Evolutionary conservation across 108 stramenopile genomes (phyloP).

Genomic region (Hondaea fermentalgiana): DNA sequence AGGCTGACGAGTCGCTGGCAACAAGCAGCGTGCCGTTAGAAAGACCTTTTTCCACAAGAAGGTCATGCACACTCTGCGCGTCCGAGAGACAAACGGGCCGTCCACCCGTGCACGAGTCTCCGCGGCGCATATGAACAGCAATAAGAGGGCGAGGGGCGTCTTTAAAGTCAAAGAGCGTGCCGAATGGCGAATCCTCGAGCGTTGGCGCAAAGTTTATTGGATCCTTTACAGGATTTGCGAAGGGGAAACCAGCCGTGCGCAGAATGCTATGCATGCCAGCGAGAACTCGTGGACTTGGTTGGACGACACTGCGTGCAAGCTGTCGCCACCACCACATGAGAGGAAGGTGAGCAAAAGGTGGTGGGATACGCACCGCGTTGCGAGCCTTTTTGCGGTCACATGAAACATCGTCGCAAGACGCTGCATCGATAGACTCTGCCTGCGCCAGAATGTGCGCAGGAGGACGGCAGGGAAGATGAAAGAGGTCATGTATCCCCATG

Average conservation of each 20-base stretch:
- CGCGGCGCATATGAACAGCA: background rate
- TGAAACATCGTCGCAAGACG: background rate
- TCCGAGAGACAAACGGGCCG: background rate
- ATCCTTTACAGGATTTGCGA: background rate
- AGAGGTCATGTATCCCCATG: background rate
- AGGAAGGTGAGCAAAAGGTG: background rate
- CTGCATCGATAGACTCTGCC: background rate
- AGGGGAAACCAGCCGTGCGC: background rate
- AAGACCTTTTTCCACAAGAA: background rate
- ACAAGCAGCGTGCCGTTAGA: background rate
- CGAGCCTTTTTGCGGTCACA: background rate
- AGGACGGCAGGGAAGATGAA: background rate
- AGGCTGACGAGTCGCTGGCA: background rate
- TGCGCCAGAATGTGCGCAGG: background rate
- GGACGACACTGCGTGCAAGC: background rate
- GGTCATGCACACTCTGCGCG: background rate
- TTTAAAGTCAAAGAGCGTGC: background rate
- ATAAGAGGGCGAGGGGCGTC: background rate
- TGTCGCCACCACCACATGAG: background rate
- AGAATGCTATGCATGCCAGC: background rate
- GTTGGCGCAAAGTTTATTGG: background rate
- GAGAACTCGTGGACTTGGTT: background rate
- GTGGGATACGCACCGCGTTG: background rate
- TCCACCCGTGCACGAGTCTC: background rate
- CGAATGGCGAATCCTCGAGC: background rate